Percentiles rank a stretch among this genome's conserved stretches.
Conservation (phyloP, 116 monocot genomes). For the Dioscorea cayenensis region DNA sequence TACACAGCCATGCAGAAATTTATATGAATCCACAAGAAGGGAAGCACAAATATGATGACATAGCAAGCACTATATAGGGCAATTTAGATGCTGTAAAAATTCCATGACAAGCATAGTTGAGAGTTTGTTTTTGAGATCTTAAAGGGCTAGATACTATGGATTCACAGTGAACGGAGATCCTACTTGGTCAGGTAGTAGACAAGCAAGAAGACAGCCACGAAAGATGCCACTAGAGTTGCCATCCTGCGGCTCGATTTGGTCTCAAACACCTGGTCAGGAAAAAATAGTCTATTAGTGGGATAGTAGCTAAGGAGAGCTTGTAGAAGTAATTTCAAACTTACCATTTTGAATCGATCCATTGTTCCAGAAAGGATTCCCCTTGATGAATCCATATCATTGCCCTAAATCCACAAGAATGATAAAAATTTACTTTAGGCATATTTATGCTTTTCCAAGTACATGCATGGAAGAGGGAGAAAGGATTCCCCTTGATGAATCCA, state of each 20-base stretch:
- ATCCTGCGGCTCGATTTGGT: constrained; percentile 51
- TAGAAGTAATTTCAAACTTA: constrained; percentile 5
- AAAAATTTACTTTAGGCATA: not conserved
- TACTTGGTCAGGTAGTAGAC: constrained; percentile 48
- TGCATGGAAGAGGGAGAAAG: constrained; percentile 33
- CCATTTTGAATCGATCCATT: constrained; percentile 70
- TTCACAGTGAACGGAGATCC: not conserved
- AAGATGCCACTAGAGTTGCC: constrained; percentile 47
- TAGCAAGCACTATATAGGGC: too few species aligned
- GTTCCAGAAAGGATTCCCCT: constrained; percentile 70
- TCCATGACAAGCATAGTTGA: not conserved
- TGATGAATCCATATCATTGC: constrained; percentile 71
- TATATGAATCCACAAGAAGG: too few species aligned
- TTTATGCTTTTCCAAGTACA: too few species aligned
- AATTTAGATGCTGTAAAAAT: too few species aligned
- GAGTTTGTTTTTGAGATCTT: not conserved
- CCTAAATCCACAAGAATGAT: constrained; percentile 25
- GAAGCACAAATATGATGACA: too few species aligned
- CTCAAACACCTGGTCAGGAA: constrained; percentile 36
- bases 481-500: constrained; percentile 76
- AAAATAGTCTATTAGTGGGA: not conserved
- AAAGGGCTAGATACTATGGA: not conserved
- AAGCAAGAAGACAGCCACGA: constrained; percentile 49
- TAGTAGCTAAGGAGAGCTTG: not conserved
- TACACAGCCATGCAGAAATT: too few species aligned